Evolutionary conservation across 1,284 basidiomycete genomes (phyloP), one percentile per base, ranked within the genome.

Genomic region (Tylopilus sp.): DNA sequence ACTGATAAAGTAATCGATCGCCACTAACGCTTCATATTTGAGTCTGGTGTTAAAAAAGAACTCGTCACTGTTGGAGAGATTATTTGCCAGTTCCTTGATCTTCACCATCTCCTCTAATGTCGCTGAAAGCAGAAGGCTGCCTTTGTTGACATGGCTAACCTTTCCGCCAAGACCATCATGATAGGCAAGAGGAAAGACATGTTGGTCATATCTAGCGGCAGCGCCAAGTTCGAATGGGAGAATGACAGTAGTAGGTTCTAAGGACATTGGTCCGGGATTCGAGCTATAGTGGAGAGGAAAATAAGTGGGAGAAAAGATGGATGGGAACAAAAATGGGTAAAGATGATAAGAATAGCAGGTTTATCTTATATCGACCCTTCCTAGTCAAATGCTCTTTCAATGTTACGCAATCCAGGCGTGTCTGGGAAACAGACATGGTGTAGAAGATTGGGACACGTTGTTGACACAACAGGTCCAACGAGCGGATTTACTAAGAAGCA

Each of bases 81-180:
- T 40, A n/a, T 44, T 28, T 5, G 37, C 43, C 3, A 63, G 8
- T 7, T 52, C 0, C 2, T 2, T 20, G 1, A 61, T 59, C 19
- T 4, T 36, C 0, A 2, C 2, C 61, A 61, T 59, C 7, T 61
- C 61, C 0, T 59, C 28, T 14, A 61, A n/a, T 4, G 59, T 63
- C 9, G 61, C 43, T 14, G 0, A 24, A 7, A 63, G 36, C 17
- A 61, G 29, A n/a, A 64, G 0, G 5, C 3, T 29, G n/a, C 62
- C 62, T 15, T 53, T 62, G 26, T 1, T 31, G 39, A 64, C n/a
- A n/a, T n/a, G 1, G 29, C 44, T 17, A 11, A 6, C 20, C 0
- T 7, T 22, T 0, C 8, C 20, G 0, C 7, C 25, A n/a, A n/a
- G n/a, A 0, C 7, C 15, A 0, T 17, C 22, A 22, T 57, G 28